A percentile compares a stretch with the other conserved stretches of the same genome.
These are phyloP conservation scores for Alternaria ventricosa DNA, from an alignment of 2,329 filamentous ascomycete genomes.

Conservation along the genomic window DNA sequence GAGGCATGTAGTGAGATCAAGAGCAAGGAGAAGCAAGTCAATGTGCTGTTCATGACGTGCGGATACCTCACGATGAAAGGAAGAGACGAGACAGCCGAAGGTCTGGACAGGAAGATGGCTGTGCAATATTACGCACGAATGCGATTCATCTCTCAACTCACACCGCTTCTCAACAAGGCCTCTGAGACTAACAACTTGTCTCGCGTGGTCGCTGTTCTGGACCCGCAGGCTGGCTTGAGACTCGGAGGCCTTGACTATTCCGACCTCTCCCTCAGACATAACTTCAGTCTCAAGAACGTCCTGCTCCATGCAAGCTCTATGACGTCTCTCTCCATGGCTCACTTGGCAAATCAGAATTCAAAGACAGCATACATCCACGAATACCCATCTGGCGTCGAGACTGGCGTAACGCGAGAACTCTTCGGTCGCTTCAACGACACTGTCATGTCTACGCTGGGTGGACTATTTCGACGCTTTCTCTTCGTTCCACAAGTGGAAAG, in stretches of 20 bases:
- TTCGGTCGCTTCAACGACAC: constrained; percentile 9
- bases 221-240: constrained; percentile 26
- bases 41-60: constrained; percentile 62
- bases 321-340: constrained; percentile 33
- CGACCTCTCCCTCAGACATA: constrained; percentile 36
- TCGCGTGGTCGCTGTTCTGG: constrained; percentile 41
- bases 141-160: constrained; percentile 49
- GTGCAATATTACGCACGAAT: constrained; percentile 47
- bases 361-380: constrained; percentile 38
- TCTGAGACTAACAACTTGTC: constrained; percentile 26
- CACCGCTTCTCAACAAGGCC: constrained; percentile 43
- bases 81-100: constrained; percentile 47
- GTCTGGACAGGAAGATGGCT: constrained; percentile 42
- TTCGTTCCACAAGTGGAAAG: constrained; percentile 35
- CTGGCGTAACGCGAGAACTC: constrained; percentile 20
- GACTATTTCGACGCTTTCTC: constrained; percentile 21
- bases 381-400: constrained; percentile 34
- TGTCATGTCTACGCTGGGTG: constrained; percentile 5
- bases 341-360: constrained; percentile 28
- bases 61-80: constrained; percentile 56
- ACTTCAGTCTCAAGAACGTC: constrained; percentile 34
- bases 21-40: constrained; percentile 59
- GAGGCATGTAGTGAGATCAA: constrained; percentile 56
- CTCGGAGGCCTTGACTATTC: constrained; percentile 20
- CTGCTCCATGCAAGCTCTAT: constrained; percentile 33